These are phyloP conservation scores for Articulospora tetracladia DNA, from an alignment of 495 filamentous ascomycete species.

Conservation along the genomic window DNA sequence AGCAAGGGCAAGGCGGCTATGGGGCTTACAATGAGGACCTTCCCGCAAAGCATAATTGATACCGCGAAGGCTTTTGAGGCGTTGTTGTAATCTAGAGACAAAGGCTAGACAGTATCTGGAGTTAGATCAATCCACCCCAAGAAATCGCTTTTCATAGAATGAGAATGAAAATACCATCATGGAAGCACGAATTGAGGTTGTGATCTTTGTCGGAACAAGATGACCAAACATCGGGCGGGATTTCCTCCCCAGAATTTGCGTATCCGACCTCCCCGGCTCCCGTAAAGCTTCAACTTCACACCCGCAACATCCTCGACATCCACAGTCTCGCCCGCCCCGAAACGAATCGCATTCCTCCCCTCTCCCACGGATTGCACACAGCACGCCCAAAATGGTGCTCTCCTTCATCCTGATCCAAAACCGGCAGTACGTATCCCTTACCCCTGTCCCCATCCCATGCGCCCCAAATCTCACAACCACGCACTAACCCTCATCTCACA, in stretches of 20 bases:
- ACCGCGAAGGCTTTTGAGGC: slow-evolving; percentile 20
- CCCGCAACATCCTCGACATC: neutral
- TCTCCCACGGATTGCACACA: neutral
- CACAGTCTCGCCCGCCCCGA: neutral
- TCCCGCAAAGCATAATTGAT: slow-evolving; percentile 17
- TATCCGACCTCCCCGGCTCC: neutral
- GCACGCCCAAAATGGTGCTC: slow-evolving; percentile 59
- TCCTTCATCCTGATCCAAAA: slow-evolving; percentile 98
- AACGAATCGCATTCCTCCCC: neutral
- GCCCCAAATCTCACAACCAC: slow-evolving; percentile 12
- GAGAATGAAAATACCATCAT: neutral
- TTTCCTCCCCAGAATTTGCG: neutral
- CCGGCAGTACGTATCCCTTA: slow-evolving; percentile 65
- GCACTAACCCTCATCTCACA: slow-evolving; percentile 29
- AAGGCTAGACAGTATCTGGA: too few species aligned
- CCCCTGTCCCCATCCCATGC: neutral
- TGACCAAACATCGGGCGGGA: neutral
- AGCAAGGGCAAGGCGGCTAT: slow-evolving; percentile 16
- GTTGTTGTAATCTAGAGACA: slow-evolving; percentile 14
- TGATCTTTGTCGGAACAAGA: neutral
- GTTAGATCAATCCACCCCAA: too few species aligned
- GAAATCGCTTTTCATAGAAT: too few species aligned
- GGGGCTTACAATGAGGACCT: slow-evolving; percentile 19
- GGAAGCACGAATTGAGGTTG: neutral
- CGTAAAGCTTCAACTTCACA: neutral